A percentile compares a stretch with the other conserved stretches of the same genome.
Evolutionary conservation across 192 early-diverging fungal species (phyloP).

Genomic region (Podila minutissima): DNA sequence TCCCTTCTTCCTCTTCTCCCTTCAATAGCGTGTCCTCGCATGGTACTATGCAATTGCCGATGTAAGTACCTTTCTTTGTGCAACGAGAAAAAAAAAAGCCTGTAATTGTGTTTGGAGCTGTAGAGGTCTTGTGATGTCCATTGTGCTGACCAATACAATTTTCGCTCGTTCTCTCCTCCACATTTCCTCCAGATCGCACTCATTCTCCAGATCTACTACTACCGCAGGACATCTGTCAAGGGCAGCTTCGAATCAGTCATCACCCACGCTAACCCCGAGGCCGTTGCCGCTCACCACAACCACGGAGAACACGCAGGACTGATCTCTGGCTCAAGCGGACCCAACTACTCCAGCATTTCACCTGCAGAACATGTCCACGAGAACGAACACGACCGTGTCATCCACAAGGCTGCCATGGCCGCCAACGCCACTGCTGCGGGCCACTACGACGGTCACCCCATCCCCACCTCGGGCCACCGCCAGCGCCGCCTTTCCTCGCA

Average conservation of each 20-base stretch:
- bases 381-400: slow-evolving; percentile 42
- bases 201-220: slow-evolving; percentile 75
- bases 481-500: slow-evolving; percentile 42
- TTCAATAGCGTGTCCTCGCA: slow-evolving; percentile 64
- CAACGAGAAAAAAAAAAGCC: slow-evolving; percentile 3
- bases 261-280: slow-evolving; percentile 29
- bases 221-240: slow-evolving; percentile 51
- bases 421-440: slow-evolving; percentile 38
- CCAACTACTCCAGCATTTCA: slow-evolving; percentile 32
- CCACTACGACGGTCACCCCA: slow-evolving; percentile 1
- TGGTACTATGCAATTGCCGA: slow-evolving; percentile 81
- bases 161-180: background rate
- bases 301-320: slow-evolving; percentile 10
- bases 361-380: slow-evolving; percentile 33
- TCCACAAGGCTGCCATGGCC: slow-evolving; percentile 45
- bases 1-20: background rate
- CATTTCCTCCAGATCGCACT: slow-evolving; percentile 44
- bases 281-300: background rate
- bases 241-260: slow-evolving; percentile 50
- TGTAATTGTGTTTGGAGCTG: slow-evolving; percentile 54
- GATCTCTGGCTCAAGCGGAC: background rate
- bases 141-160: too few species aligned
- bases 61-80: slow-evolving; percentile 38
- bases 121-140: too few species aligned
- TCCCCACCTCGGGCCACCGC: background rate